A percentile compares a stretch with the other conserved stretches of the same genome.
These are phyloP conservation scores for Rosa hybrid DNA, from an alignment of 331 rosid species.

Conservation along the genomic window DNA sequence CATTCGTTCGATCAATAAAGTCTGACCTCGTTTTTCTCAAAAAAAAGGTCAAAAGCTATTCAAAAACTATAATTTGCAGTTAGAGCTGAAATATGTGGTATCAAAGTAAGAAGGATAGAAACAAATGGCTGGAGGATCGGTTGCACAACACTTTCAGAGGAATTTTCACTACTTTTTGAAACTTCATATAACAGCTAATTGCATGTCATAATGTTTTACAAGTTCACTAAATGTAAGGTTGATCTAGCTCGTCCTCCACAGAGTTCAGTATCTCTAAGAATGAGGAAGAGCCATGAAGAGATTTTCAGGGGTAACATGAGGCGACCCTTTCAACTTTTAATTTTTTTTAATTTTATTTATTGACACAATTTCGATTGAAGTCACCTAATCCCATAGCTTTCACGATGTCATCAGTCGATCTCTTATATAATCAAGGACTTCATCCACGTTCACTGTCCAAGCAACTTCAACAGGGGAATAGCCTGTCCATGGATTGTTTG, in stretches of 20 bases:
- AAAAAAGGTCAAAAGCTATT: too few species aligned
- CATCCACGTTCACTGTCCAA: constrained; percentile 85
- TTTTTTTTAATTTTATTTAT: background rate
- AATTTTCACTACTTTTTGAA: background rate
- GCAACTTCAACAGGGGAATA: constrained; percentile 83
- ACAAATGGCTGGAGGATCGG: background rate
- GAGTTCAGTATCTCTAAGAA: background rate
- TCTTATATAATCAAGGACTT: constrained; percentile 50
- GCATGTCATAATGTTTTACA: constrained; percentile 18
- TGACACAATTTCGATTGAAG: constrained; percentile 7
- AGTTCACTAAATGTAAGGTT: constrained; percentile 14
- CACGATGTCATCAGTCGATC: constrained; percentile 63
- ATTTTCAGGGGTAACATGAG: background rate
- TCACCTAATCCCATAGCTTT: constrained; percentile 26
- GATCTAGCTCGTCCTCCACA: constrained; percentile 15
- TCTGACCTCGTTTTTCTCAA: too few species aligned
- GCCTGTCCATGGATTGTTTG: constrained; percentile 88
- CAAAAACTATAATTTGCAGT: too few species aligned
- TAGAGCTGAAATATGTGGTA: too few species aligned
- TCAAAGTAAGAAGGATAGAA: too few species aligned
- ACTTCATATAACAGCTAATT: background rate
- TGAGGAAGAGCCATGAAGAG: background rate
- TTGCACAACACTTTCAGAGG: background rate
- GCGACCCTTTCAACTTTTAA: constrained; percentile 5
- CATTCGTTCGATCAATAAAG: too few species aligned